Evolutionary conservation across 441 rosid genomes (phyloP).

Genomic region (Gossypium gossypioides): DNA sequence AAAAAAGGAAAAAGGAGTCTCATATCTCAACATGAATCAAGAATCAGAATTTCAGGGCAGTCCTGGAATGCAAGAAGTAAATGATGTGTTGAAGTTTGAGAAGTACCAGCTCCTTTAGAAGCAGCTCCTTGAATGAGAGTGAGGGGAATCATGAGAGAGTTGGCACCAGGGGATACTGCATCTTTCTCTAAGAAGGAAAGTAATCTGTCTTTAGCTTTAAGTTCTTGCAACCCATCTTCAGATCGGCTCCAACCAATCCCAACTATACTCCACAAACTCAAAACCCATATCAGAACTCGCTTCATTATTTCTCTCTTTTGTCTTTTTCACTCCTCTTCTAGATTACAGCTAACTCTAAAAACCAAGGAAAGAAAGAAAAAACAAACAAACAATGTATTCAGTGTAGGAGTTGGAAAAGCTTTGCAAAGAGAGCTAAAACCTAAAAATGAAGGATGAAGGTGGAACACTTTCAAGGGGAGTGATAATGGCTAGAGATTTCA

Average conservation of each 20-base stretch:
- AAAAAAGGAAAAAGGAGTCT: background rate
- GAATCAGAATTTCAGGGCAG: background rate
- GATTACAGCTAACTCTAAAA: background rate
- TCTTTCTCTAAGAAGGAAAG: constrained; percentile 28
- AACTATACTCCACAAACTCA: constrained; percentile 19
- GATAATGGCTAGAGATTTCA: background rate
- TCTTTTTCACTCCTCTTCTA: constrained; percentile 5
- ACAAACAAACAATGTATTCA: background rate
- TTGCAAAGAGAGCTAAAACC: background rate
- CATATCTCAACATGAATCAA: background rate
- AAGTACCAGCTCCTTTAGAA: constrained; percentile 73
- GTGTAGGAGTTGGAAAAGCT: background rate
- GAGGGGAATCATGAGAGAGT: constrained; percentile 62
- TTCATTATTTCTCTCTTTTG: background rate
- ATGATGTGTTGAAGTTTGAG: background rate
- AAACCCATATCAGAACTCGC: background rate
- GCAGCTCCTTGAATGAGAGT: constrained; percentile 76
- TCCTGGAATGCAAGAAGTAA: background rate
- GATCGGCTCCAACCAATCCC: constrained; percentile 32
- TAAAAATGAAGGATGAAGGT: background rate
- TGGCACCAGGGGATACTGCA: constrained; percentile 22
- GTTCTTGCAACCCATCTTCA: constrained; percentile 24
- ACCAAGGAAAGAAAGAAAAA: background rate
- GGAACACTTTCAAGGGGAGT: background rate
- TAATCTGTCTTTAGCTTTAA: constrained; percentile 20